phyloP scores from a whole-genome alignment of 163 green algal genomes.

The Chlamydomonas reinhardtii region DNA sequence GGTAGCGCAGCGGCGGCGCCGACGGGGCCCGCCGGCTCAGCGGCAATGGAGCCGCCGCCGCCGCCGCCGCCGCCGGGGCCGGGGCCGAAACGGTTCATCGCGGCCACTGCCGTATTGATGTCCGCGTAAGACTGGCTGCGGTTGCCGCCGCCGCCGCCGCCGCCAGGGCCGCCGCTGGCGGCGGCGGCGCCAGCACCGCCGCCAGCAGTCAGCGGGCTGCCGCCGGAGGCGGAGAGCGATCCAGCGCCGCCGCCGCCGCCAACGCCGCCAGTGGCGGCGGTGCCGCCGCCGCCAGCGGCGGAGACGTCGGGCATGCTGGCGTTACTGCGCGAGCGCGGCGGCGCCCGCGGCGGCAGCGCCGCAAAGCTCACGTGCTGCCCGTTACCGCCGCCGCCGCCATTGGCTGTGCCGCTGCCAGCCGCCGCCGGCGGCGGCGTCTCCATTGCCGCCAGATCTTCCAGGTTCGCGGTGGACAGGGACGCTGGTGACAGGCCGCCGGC shows the following conservation, averaged over 20 bases:
- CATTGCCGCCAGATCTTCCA: constrained; percentile 20
- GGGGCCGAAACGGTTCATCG: constrained; percentile 28
- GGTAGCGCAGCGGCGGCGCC: too few species aligned
- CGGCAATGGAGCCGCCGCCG: not conserved
- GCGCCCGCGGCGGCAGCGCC: constrained; percentile 19
- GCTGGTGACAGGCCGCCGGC: constrained; percentile 22
- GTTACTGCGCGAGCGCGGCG: constrained; percentile 33
- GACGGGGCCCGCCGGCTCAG: not conserved
- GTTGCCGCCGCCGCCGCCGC: not conserved
- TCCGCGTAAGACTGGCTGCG: constrained; percentile 44
- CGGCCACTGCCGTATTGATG: constrained; percentile 46
- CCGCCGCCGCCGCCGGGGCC: not conserved
- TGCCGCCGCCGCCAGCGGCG: not conserved
- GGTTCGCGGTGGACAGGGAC: not conserved
- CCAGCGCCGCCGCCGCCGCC: not conserved
- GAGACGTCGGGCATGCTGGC: constrained; percentile 33
- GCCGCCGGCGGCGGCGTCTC: not conserved
- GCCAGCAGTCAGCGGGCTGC: not conserved
- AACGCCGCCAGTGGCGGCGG: not conserved
- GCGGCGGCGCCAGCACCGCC: not conserved
- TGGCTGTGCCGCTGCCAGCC: not conserved
- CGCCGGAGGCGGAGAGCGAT: not conserved
- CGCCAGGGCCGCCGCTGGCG: too few species aligned
- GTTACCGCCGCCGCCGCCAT: not conserved
- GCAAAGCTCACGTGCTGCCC: constrained; percentile 40